phyloP scores from a whole-genome alignment of 2,329 filamentous ascomycete species.

The Colletotrichum trifolii region DNA sequence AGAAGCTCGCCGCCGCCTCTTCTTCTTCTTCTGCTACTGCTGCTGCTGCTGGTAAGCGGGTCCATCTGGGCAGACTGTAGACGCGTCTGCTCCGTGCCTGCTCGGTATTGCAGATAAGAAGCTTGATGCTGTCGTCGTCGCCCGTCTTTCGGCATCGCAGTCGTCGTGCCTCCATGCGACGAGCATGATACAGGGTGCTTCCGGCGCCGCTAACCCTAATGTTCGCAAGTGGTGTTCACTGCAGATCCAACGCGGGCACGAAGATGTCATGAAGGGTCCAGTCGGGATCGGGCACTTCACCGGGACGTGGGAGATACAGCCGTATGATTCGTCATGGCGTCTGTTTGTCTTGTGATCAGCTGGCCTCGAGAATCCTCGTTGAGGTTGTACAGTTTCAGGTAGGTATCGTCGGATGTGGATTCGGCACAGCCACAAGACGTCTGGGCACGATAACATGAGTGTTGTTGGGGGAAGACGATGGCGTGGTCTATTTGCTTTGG shows the following conservation, averaged over 20 bases:
- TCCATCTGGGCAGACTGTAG: constrained; percentile 3
- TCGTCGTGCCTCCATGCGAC: too few species aligned
- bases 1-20: constrained; percentile 5
- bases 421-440: constrained; percentile 17
- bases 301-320: constrained; percentile 1
- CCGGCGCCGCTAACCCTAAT: too few species aligned
- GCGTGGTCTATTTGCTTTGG: not conserved
- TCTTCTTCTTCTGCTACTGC: not conserved
- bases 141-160: too few species aligned
- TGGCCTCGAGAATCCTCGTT: constrained; percentile 15
- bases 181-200: too few species aligned
- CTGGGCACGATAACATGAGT: not conserved
- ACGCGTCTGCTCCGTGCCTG: constrained; percentile 3
- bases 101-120: constrained; percentile 19
- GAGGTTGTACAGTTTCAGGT: constrained; percentile 33
- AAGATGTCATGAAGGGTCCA: not conserved
- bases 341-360: constrained; percentile 30
- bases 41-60: not conserved
- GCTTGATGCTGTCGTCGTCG: too few species aligned
- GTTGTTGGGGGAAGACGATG: not conserved
- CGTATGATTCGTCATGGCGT: constrained; percentile 22
- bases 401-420: constrained; percentile 32
- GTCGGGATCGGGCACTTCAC: constrained; percentile 1
- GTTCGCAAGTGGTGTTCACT: not conserved
- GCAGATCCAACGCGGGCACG: not conserved